Evolutionary conservation across 768 basidiomycete species (phyloP).

Genomic region (Galerina marginata): DNA sequence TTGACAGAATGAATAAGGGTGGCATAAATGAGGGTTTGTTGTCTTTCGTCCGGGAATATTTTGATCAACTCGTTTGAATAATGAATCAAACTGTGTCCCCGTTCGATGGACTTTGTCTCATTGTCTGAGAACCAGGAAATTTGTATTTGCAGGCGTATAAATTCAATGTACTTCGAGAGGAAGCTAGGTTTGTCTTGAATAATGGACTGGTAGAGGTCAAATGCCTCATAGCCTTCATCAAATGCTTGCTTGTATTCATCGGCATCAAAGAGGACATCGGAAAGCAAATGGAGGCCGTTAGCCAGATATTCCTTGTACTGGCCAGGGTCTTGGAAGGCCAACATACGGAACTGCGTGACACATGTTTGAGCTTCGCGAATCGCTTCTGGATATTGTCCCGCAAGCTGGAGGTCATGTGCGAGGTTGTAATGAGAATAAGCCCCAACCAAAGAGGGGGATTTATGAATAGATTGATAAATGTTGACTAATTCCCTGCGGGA

Average conservation of each 20-base stretch:
- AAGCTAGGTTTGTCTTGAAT: not conserved
- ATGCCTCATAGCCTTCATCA: slow-evolving; percentile 5
- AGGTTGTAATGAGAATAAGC: slow-evolving; percentile 9
- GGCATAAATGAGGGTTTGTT: not conserved
- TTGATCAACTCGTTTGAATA: not conserved
- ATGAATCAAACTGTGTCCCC: not conserved
- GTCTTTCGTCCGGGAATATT: not conserved
- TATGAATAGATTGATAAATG: not conserved
- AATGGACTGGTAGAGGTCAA: not conserved
- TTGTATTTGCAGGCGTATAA: too few relatives aligned
- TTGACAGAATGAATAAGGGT: not conserved
- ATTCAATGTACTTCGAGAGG: too few relatives aligned
- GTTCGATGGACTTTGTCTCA: not conserved
- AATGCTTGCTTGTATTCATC: not conserved
- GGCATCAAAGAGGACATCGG: not conserved
- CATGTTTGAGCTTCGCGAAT: not conserved
- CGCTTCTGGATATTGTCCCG: not conserved
- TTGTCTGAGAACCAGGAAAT: slow-evolving; percentile 1
- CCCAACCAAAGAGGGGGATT: not conserved
- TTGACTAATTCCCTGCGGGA: not conserved
- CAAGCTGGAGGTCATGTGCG: slow-evolving; percentile 8
- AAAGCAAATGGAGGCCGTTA: not conserved
- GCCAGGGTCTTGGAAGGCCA: not conserved
- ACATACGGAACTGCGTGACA: slow-evolving; percentile 7
- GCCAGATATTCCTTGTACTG: slow-evolving; percentile 1